phyloP scores from a whole-genome alignment of 768 basidiomycete genomes.

The Agrocybe praecox region DNA sequence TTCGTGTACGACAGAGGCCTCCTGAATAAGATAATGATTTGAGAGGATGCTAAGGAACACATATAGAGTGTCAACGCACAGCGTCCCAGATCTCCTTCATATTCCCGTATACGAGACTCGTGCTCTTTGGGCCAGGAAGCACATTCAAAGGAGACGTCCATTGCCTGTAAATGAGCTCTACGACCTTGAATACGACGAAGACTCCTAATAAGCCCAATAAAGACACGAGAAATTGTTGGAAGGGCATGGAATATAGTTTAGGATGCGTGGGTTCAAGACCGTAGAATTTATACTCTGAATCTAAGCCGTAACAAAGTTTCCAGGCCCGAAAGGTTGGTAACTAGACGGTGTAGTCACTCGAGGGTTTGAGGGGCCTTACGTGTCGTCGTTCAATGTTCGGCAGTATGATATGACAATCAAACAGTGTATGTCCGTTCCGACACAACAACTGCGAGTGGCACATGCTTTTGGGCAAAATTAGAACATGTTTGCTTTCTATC shows the following conservation, averaged over 20 bases:
- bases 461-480: too few species aligned
- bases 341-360: too few species aligned
- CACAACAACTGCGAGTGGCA: too few species aligned
- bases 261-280: not conserved
- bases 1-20: constrained; percentile 40
- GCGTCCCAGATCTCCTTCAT: constrained; percentile 43
- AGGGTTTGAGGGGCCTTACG: not conserved
- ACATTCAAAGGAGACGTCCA: constrained; percentile 44
- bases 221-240: constrained; percentile 8
- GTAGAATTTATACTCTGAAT: not conserved
- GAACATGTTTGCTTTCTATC: too few species aligned
- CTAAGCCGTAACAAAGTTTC: too few species aligned
- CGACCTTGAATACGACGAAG: constrained; percentile 34
- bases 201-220: constrained; percentile 9
- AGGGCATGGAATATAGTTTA: constrained; percentile 2
- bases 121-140: constrained; percentile 52
- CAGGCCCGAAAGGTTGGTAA: too few species aligned
- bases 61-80: constrained; percentile 24
- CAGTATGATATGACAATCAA: not conserved
- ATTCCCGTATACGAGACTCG: constrained; percentile 51
- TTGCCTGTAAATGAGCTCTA: constrained; percentile 28
- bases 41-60: not conserved
- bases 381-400: not conserved
- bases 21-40: constrained; percentile 20
- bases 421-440: not conserved